Conservation (phyloP, 345 rosid genomes). For the Heritiera littoralis region DNA sequence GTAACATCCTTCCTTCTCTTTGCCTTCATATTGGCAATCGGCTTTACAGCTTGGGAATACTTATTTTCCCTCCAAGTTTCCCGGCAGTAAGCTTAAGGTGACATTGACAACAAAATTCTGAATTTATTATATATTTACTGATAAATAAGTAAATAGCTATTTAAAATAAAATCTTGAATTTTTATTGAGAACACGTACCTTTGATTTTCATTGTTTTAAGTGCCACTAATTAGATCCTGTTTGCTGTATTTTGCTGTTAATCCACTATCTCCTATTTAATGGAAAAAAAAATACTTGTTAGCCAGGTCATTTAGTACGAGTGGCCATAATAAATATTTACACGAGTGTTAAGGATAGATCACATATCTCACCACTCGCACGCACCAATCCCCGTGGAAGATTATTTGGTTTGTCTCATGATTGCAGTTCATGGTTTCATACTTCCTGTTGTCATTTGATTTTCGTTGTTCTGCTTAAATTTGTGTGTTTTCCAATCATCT, state of each 20-base stretch:
- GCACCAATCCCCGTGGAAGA: background rate
- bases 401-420: slow-evolving; percentile 12
- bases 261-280: background rate
- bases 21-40: slow-evolving; percentile 4
- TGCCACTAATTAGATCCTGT: background rate
- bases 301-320: background rate
- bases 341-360: background rate
- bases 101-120: background rate
- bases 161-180: no score
- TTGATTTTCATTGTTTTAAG: background rate
- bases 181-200: no score
- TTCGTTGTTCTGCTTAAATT: background rate
- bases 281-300: background rate
- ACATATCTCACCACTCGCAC: background rate
- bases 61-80: slow-evolving; percentile 18
- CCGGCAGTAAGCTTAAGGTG: slow-evolving; percentile 18
- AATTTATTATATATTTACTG: background rate
- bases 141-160: no score
- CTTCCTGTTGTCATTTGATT: background rate
- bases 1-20: background rate
- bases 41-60: background rate
- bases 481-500: background rate
- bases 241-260: background rate
- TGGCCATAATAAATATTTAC: background rate
- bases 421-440: background rate